Conservation (phyloP, 2,329 filamentous ascomycete genomes). For the Thyridium curvatum region DNA sequence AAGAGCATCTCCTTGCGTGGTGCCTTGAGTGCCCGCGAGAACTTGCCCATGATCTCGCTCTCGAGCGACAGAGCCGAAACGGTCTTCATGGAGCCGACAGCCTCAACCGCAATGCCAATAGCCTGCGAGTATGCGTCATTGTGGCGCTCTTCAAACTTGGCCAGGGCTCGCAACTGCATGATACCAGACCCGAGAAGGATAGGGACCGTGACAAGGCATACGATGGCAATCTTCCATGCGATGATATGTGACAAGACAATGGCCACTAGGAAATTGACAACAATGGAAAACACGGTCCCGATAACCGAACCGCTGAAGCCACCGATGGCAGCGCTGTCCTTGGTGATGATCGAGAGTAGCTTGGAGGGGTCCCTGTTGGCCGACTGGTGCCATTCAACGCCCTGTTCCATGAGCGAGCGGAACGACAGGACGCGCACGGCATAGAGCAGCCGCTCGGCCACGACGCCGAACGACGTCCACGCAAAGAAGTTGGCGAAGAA, state of each 20-base stretch:
- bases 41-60: conserved; percentile 43
- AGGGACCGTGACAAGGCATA: conserved; percentile 63
- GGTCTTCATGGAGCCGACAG: conserved; percentile 60
- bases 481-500: conserved; percentile 52
- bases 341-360: conserved; percentile 62
- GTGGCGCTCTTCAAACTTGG: conserved; percentile 56
- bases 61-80: conserved; percentile 50
- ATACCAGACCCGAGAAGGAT: conserved; percentile 63
- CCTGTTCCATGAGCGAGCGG: conserved; percentile 49
- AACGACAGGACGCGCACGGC: conserved; percentile 49
- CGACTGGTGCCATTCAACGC: conserved; percentile 61
- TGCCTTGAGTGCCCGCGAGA: conserved; percentile 40
- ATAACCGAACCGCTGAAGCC: conserved; percentile 66
- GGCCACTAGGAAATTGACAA: conserved; percentile 61
- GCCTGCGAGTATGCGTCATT: conserved; percentile 59
- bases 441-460: conserved; percentile 52
- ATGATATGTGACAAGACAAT: conserved; percentile 65
- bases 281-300: conserved; percentile 61
- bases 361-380: conserved; percentile 53
- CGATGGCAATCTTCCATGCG: conserved; percentile 70
- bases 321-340: conserved; percentile 60
- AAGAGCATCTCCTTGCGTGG: conserved; percentile 48
- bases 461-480: conserved; percentile 49
- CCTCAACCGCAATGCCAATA: conserved; percentile 60
- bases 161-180: conserved; percentile 59